phyloP scores from a whole-genome alignment of 2,329 filamentous ascomycete genomes.

The Metarhizium anisopliae region DNA sequence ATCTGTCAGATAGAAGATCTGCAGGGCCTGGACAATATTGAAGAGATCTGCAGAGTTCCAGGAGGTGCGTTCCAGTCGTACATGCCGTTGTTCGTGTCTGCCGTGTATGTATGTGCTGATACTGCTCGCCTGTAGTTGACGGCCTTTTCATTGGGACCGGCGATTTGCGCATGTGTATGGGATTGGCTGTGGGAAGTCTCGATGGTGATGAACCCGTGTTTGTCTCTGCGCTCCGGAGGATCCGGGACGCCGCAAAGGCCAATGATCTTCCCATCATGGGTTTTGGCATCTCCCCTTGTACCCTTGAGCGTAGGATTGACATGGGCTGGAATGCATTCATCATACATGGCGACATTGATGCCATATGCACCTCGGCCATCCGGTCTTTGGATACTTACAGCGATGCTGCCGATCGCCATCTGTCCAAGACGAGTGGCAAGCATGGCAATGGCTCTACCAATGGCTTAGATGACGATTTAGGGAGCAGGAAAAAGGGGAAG shows the following conservation, averaged over 20 bases:
- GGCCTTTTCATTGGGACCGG: slow-evolving; percentile 4
- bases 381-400: background rate
- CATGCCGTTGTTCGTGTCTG: no score
- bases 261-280: slow-evolving; percentile 1
- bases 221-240: background rate
- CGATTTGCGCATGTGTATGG: slow-evolving; percentile 4
- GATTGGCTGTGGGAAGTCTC: background rate
- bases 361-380: slow-evolving; percentile 3
- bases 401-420: background rate
- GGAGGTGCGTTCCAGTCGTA: background rate
- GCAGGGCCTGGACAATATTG: slow-evolving; percentile 3
- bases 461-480: no score
- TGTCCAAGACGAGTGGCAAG: no score
- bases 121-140: background rate
- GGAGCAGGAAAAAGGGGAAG: no score
- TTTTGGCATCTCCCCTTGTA: slow-evolving; percentile 2
- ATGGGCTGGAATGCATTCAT: slow-evolving; percentile 6
- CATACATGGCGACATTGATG: slow-evolving; percentile 2
- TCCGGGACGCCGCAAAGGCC: slow-evolving; percentile 1
- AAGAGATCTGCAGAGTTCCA: slow-evolving; percentile 4
- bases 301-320: background rate
- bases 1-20: slow-evolving; percentile 4
- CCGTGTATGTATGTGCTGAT: background rate
- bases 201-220: slow-evolving; percentile 4
- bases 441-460: no score